These are phyloP conservation scores for Phytophthora ramorum DNA, from an alignment of 352 stramenopile species.

Conservation along the genomic window DNA sequence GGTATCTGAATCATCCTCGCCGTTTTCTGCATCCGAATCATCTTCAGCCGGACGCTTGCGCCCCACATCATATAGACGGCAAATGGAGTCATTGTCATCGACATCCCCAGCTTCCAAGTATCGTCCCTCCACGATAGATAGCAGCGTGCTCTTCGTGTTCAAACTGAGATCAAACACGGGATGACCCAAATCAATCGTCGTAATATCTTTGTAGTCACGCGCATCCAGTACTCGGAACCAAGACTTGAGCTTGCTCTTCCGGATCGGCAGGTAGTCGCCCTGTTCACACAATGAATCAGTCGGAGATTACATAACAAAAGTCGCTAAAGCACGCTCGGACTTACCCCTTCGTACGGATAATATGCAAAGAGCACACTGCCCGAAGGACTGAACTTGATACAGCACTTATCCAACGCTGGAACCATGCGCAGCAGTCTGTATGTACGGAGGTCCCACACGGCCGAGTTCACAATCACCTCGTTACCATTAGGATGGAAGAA, in stretches of 20 bases:
- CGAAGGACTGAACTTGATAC: slow-evolving; percentile 73
- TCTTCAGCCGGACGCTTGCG: slow-evolving; percentile 86
- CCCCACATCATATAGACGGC: slow-evolving; percentile 88
- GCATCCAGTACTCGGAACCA: slow-evolving; percentile 88
- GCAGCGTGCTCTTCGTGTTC: slow-evolving; percentile 67
- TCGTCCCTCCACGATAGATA: slow-evolving; percentile 78
- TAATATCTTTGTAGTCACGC: slow-evolving; percentile 86
- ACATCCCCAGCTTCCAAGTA: slow-evolving; percentile 69
- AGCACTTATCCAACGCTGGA: slow-evolving; percentile 87
- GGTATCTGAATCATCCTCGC: slow-evolving; percentile 66
- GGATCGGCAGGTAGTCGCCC: slow-evolving; percentile 63
- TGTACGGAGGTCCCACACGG: slow-evolving; percentile 91
- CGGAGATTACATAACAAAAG: neutral
- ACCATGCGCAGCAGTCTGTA: slow-evolving; percentile 87
- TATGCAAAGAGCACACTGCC: slow-evolving; percentile 87
- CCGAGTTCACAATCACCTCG: slow-evolving; percentile 90
- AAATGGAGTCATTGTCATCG: slow-evolving; percentile 80
- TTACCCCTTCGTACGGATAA: slow-evolving; percentile 71
- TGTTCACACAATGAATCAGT: slow-evolving; percentile 29
- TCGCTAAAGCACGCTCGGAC: slow-evolving; percentile 18
- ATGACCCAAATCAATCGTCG: slow-evolving; percentile 81
- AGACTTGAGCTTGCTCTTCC: slow-evolving; percentile 76
- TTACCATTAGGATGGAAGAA: slow-evolving; percentile 90
- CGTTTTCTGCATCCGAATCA: slow-evolving; percentile 89
- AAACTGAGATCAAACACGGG: slow-evolving; percentile 79